These are phyloP conservation scores for Starmerella vaccinii DNA, from an alignment of 805 yeast species.

Conservation along the genomic window DNA sequence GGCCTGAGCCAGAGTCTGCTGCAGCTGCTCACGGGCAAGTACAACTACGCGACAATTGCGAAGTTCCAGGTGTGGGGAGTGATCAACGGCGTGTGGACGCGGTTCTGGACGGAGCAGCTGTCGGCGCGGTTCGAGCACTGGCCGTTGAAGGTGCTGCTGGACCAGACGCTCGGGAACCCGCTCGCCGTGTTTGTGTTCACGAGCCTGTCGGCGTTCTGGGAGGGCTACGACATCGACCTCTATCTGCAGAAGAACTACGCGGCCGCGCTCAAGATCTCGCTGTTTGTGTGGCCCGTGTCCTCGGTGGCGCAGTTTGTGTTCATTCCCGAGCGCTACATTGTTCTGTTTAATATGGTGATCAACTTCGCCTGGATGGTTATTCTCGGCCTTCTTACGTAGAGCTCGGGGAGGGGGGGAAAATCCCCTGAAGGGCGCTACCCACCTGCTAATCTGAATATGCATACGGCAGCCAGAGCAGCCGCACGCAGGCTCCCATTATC, in stretches of 20 bases:
- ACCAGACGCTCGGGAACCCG: constrained; percentile 32
- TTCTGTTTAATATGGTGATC: constrained; percentile 22
- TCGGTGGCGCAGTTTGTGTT: constrained; percentile 23
- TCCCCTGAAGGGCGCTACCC: too few relatives aligned
- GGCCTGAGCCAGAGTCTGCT: constrained; percentile 31
- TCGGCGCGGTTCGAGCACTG: constrained; percentile 21
- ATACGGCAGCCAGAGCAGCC: too few relatives aligned
- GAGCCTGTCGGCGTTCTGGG: constrained; percentile 32
- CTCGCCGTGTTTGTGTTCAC: constrained; percentile 28
- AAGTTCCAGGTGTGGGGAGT: constrained; percentile 34
- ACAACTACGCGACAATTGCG: constrained; percentile 21
- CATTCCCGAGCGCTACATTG: constrained; percentile 22
- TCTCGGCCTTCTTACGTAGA: constrained; percentile 21
- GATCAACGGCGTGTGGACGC: constrained; percentile 31
- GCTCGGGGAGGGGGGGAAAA: too few relatives aligned
- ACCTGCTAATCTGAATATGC: too few relatives aligned
- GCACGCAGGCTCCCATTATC: too few relatives aligned
- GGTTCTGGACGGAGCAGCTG: constrained; percentile 32
- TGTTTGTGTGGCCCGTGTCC: constrained; percentile 26
- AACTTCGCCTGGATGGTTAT: constrained; percentile 29
- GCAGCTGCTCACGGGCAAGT: constrained; percentile 24
- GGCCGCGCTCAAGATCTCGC: constrained; percentile 23
- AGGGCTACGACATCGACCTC: constrained; percentile 29
- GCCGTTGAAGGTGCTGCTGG: constrained; percentile 26
- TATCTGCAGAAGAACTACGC: constrained; percentile 26